These are phyloP conservation scores for Leptographium flavum DNA, from an alignment of 2,329 filamentous ascomycete species.

Conservation along the genomic window DNA sequence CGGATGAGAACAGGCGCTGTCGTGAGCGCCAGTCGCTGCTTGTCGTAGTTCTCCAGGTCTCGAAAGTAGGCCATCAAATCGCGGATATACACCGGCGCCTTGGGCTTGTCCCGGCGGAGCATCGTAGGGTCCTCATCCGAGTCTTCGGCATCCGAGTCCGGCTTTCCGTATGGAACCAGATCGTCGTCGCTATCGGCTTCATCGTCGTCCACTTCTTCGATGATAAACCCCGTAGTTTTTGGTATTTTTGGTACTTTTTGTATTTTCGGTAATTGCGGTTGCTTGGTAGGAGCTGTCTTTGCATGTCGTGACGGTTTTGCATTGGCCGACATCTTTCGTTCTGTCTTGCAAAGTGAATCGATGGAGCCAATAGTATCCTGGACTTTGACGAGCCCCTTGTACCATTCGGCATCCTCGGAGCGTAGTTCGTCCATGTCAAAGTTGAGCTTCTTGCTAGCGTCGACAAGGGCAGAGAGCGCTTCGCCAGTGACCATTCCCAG, in stretches of 20 bases:
- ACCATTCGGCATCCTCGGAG: slow-evolving; percentile 59
- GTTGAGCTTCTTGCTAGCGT: slow-evolving; percentile 59
- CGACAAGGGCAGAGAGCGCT: slow-evolving; percentile 46
- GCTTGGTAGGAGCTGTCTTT: slow-evolving; percentile 14
- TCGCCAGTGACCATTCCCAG: slow-evolving; percentile 83
- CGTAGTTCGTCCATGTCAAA: slow-evolving; percentile 74
- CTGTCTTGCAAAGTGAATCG: slow-evolving; percentile 25
- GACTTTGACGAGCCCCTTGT: slow-evolving; percentile 49
- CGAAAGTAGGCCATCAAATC: slow-evolving; percentile 68
- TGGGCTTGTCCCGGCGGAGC: slow-evolving; percentile 68
- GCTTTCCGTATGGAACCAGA: slow-evolving; percentile 67
- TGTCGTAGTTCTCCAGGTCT: slow-evolving; percentile 72
- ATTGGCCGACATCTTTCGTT: neutral
- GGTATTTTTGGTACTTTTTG: slow-evolving; percentile 8
- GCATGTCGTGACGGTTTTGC: neutral
- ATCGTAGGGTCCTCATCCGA: slow-evolving; percentile 87
- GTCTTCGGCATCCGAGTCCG: slow-evolving; percentile 77
- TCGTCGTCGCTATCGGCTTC: slow-evolving; percentile 46
- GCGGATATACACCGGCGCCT: slow-evolving; percentile 78
- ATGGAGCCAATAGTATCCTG: slow-evolving; percentile 49
- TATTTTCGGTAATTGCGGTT: slow-evolving; percentile 11
- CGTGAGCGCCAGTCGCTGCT: slow-evolving; percentile 63
- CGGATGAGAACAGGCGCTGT: slow-evolving; percentile 71
- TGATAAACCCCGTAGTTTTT: slow-evolving; percentile 31
- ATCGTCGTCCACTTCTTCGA: slow-evolving; percentile 51